phyloP scores from a whole-genome alignment of 441 rosid species.

The Lepidium campestre region DNA sequence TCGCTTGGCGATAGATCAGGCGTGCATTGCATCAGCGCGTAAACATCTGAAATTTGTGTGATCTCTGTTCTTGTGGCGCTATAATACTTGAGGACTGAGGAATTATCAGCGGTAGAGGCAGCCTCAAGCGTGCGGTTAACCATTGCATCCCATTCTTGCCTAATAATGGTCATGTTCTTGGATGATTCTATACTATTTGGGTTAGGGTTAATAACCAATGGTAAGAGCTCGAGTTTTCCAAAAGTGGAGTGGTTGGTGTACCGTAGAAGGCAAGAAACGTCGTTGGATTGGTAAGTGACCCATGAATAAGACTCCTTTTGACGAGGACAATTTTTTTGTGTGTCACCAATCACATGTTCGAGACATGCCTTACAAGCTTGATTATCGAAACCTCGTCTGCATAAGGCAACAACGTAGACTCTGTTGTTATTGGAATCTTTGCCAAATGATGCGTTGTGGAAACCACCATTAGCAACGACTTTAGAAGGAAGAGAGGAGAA shows the following conservation, averaged over 20 bases:
- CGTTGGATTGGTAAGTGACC: not conserved
- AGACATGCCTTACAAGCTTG: slow-evolving; percentile 3
- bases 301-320: slow-evolving; percentile 23
- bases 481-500: slow-evolving; percentile 28
- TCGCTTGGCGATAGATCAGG: slow-evolving; percentile 25
- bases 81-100: slow-evolving; percentile 25
- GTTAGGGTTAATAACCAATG: not conserved
- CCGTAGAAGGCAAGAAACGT: slow-evolving; percentile 18
- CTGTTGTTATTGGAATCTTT: not conserved
- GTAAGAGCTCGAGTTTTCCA: not conserved
- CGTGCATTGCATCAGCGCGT: slow-evolving; percentile 29
- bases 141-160: slow-evolving; percentile 11
- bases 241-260: slow-evolving; percentile 16
- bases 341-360: not conserved
- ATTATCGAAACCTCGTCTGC: slow-evolving; percentile 13
- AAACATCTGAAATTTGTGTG: not conserved
- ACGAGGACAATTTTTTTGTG: not conserved
- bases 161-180: slow-evolving; percentile 9
- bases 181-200: not conserved
- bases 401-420: slow-evolving; percentile 25
- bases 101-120: not conserved
- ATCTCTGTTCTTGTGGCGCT: slow-evolving; percentile 11
- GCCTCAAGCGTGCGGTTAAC: slow-evolving; percentile 8
- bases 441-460: slow-evolving; percentile 29
- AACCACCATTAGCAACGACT: slow-evolving; percentile 18